Base-by-base conservation (phyloP, 2,329 filamentous ascomycete genomes). In the Zelopaecilomyces penicillatus region DNA sequence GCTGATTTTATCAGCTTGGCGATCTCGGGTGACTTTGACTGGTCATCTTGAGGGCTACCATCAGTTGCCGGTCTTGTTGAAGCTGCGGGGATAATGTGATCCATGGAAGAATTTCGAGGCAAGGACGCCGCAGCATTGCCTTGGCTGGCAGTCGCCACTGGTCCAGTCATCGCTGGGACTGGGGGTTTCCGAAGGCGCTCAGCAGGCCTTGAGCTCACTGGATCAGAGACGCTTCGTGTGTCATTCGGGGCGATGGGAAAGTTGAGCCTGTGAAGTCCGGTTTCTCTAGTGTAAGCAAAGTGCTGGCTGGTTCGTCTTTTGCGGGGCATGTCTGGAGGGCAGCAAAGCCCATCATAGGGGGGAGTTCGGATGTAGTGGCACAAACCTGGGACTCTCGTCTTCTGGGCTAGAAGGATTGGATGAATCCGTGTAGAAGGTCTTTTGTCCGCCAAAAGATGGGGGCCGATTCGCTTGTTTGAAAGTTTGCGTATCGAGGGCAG, bases 51-150 rank as follows among this genome's bases (percentile, higher is more conserved):
- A 1, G 78, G 73, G 28, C 69, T 73, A 54, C 78, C 52, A 77
- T 49, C 42, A 26, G 37, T 33, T 45, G 78, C 71, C 3, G 71
- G 70, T 43, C 78, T 76, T 7, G 70, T 73, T 5, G 87, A 87
- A 40, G 87, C 74, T 7, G 80, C 78, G 2, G 91, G 95, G 39
- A 94, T 84, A n/a, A 87, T 85, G 8, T 90, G 96, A 63, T 97
- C 91, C 57, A 95, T 91, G 8, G 91, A 96, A 4, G 86, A 85
- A 45, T 85, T 95, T 56, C 90, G 81, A 45, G 83, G 79, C 19
- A 67, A 50, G 34, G 59, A 64, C 7, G 32, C 31, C 11, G 41
- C 6, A 43, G 40, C 26, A 34, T 41, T 41, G 69, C 68, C 51
- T 60, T 62, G 54, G 65, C 68, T 41, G 36, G 64, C 60, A 36